Base-by-base conservation (phyloP, 208 protist genomes). In the Leishmania braziliensis region DNA sequence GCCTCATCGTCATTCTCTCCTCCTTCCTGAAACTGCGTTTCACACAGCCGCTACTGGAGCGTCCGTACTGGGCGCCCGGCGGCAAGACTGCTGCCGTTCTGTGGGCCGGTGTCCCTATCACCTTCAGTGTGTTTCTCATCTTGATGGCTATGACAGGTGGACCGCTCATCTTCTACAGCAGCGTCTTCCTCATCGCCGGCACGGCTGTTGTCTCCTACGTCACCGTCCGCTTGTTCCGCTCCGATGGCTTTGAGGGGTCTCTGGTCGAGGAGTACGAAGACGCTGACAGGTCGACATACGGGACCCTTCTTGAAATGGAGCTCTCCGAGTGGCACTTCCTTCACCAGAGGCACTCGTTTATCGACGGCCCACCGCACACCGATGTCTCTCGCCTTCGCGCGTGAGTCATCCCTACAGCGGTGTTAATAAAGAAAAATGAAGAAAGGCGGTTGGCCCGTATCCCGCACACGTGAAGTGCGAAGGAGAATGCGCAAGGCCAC, bases 241-340 rank as follows among this genome's bases (percentile, higher is more conserved):
- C 89, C 4, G 86, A 93, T 23, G 94, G 94, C 20, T 97, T 97
- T 75, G 94, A 95, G 62, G 94, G 94, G 29, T 83, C 86, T 68
- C 84, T 97, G 3, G 92, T 97, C n/a, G 92, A 97, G 83, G 88
- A 93, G 79, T 95, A 95, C 80, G 94, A 95, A 58, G 94, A 97
- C 79, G 91, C 92, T 20, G 94, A 95, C 70, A 91, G 92, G 78
- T 87, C 93, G 50, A 94, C 92, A 2, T 97, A 96, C 78, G 94
- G 90, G n/a, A 87, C 91, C n/a, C 87, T 95, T 84, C 83, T 96
- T 3, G 87, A 90, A 36, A 88, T 88, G 76, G 93, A 95, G 84
- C 94, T 89, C 8, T 68, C 82, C 18, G 89, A 96, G 69, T 94
- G 93, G 93, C 88, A 91, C 62, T 86, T 88, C 60, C 86, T 81